phyloP scores from a whole-genome alignment of 768 basidiomycete genomes.

The Sistotremastrum niveocremeum region DNA sequence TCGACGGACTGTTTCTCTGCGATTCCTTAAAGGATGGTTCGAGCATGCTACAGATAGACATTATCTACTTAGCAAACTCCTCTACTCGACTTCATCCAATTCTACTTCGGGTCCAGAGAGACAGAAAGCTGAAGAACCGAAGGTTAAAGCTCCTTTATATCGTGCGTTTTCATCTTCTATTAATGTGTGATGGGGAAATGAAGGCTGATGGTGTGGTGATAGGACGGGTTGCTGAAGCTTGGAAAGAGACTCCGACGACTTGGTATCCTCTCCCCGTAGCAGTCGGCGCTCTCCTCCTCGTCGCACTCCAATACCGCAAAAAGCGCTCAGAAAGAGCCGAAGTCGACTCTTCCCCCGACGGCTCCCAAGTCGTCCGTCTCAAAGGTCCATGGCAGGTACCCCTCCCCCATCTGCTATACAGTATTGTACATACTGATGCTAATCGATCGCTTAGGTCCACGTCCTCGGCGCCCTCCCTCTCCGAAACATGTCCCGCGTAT shows the following conservation, averaged over 20 bases:
- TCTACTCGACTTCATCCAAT: no score
- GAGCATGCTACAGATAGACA: no score
- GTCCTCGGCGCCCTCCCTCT: slow-evolving; percentile 91
- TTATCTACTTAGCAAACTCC: no score
- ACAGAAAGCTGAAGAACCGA: no score
- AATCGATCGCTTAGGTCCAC: slow-evolving; percentile 53
- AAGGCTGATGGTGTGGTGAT: no score
- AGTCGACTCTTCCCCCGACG: slow-evolving; percentile 48
- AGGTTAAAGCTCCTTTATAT: no score
- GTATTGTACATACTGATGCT: neutral
- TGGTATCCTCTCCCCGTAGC: slow-evolving; percentile 94
- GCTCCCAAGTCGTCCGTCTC: slow-evolving; percentile 63
- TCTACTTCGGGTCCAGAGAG: no score
- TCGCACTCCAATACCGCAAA: slow-evolving; percentile 63
- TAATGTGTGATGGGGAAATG: no score
- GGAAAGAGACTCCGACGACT: slow-evolving; percentile 78
- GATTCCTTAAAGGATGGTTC: no score
- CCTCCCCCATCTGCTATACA: neutral
- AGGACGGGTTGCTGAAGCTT: slow-evolving; percentile 43
- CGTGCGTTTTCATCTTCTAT: no score
- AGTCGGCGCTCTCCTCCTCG: slow-evolving; percentile 78
- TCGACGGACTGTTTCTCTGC: no score
- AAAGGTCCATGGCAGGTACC: slow-evolving; percentile 88
- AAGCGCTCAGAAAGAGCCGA: slow-evolving; percentile 37
- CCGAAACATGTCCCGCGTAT: slow-evolving; percentile 88